These are phyloP conservation scores for Collybiopsis confluens DNA, from an alignment of 768 basidiomycete species.

Conservation along the genomic window DNA sequence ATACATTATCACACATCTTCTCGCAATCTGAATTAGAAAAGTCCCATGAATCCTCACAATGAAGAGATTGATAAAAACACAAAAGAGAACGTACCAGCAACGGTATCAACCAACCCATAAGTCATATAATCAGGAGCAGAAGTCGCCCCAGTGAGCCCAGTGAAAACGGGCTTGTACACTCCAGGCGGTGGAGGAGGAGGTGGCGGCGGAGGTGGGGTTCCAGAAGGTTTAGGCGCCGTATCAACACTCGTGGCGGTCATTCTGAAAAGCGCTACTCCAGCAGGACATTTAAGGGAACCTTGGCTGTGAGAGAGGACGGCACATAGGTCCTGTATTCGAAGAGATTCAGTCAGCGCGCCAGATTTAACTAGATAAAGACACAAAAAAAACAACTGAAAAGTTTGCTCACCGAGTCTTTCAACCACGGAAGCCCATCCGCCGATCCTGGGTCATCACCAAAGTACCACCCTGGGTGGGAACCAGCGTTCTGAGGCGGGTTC, in stretches of 20 bases:
- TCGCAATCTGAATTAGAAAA: slow-evolving; percentile 22
- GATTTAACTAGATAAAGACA: too few species aligned
- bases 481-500: slow-evolving; percentile 26
- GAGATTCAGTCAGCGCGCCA: too few species aligned
- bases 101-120: slow-evolving; percentile 30
- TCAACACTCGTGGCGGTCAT: too few species aligned
- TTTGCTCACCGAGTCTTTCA: slow-evolving; percentile 2
- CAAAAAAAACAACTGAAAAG: not conserved
- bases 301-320: not conserved
- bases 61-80: not conserved
- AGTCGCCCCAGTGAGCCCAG: slow-evolving; percentile 25
- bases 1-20: slow-evolving; percentile 26
- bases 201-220: too few species aligned
- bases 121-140: slow-evolving; percentile 31
- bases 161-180: slow-evolving; percentile 22
- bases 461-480: slow-evolving; percentile 33
- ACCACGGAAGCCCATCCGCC: not conserved
- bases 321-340: slow-evolving; percentile 21
- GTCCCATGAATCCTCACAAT: too few species aligned
- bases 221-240: too few species aligned
- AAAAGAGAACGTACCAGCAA: slow-evolving; percentile 17
- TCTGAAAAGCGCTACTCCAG: slow-evolving; percentile 3
- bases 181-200: slow-evolving; percentile 12
- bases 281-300: slow-evolving; percentile 20
- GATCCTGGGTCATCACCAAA: slow-evolving; percentile 20